A percentile compares a stretch with the other conserved stretches of the same genome.
phyloP scores from a whole-genome alignment of 768 basidiomycete genomes.

The Suillus americanus region DNA sequence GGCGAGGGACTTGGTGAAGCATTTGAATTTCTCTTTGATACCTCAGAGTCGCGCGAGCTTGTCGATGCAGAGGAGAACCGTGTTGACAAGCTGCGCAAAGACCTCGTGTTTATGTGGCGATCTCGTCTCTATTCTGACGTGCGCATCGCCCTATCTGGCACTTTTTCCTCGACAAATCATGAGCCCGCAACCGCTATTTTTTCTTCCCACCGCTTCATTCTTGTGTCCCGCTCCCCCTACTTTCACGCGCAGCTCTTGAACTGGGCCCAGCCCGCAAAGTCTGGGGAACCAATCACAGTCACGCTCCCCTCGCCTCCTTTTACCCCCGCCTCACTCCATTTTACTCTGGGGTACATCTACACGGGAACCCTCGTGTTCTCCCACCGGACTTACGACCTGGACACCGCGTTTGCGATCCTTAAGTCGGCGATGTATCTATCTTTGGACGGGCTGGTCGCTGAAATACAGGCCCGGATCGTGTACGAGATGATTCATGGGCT shows the following conservation, averaged over 20 bases:
- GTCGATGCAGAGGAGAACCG: slow-evolving; percentile 55
- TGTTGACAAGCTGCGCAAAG: slow-evolving; percentile 86
- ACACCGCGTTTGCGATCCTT: slow-evolving; percentile 88
- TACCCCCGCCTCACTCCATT: slow-evolving; percentile 91
- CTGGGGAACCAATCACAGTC: slow-evolving; percentile 54
- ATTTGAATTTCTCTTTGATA: slow-evolving; percentile 85
- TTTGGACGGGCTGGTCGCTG: slow-evolving; percentile 69
- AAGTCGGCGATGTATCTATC: slow-evolving; percentile 79
- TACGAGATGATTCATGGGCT: slow-evolving; percentile 91
- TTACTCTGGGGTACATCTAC: slow-evolving; percentile 93
- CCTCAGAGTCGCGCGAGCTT: slow-evolving; percentile 39
- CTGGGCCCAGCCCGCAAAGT: slow-evolving; percentile 43
- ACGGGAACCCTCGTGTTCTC: slow-evolving; percentile 93
- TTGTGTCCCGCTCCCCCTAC: slow-evolving; percentile 86
- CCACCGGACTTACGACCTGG: slow-evolving; percentile 89
- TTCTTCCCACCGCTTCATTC: slow-evolving; percentile 90
- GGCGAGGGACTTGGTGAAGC: slow-evolving; percentile 86
- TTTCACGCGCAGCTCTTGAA: slow-evolving; percentile 79
- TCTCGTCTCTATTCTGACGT: slow-evolving; percentile 93
- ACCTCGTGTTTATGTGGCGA: slow-evolving; percentile 96
- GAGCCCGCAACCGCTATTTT: slow-evolving; percentile 81
- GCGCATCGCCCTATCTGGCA: slow-evolving; percentile 73
- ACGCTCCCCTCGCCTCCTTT: slow-evolving; percentile 90
- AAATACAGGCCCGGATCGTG: slow-evolving; percentile 80
- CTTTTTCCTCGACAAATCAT: slow-evolving; percentile 60